Conservation (phyloP, 345 rosid species). For the Camelina sativa region DNA sequence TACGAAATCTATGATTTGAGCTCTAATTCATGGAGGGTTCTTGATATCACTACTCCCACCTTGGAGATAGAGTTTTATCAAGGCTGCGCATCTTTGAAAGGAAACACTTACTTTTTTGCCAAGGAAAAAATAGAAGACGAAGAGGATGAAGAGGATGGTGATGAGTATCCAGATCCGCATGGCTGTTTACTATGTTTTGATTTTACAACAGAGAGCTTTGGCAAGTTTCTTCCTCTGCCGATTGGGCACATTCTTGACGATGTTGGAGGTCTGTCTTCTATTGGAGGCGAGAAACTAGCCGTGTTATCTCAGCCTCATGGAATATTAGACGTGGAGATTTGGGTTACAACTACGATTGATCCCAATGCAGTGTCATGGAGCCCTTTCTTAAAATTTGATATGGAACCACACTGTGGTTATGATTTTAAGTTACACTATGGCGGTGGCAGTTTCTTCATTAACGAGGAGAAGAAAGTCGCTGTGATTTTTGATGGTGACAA, state of each 20-base stretch:
- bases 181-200: not conserved
- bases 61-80: not conserved
- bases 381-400: not conserved
- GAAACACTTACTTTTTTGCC: no score
- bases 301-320: not conserved
- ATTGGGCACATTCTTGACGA: no score
- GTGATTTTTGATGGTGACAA: not conserved
- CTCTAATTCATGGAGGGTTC: no score
- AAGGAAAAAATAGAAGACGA: no score
- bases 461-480: not conserved
- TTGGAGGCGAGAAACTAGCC: not conserved
- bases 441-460: constrained; percentile 12
- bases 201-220: not conserved
- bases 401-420: not conserved
- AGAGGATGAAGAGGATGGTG: no score
- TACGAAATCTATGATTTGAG: not conserved
- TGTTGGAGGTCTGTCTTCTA: not conserved
- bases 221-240: constrained; percentile 4
- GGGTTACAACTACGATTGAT: not conserved
- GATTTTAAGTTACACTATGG: no score
- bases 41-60: not conserved
- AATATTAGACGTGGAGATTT: not conserved
- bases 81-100: not conserved
- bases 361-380: not conserved
- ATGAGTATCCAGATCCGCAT: no score